phyloP scores from a whole-genome alignment of 805 yeast genomes.

The Saccharomyces paradoxus region DNA sequence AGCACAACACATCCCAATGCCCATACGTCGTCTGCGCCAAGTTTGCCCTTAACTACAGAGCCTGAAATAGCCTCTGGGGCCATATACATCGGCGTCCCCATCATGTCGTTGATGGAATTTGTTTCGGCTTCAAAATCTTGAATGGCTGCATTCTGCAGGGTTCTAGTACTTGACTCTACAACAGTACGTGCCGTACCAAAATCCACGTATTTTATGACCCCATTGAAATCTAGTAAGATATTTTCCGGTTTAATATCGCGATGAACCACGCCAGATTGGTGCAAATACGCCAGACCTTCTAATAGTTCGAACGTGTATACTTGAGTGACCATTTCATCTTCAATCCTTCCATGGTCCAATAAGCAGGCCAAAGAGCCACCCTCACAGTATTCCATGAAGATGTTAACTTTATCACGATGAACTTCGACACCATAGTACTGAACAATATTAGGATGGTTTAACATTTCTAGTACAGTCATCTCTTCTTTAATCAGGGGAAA shows the following conservation, averaged over 20 bases:
- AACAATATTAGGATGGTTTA: conserved; percentile 92
- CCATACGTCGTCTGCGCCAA: conserved; percentile 72
- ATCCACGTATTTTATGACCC: conserved; percentile 91
- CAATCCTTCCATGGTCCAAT: conserved; percentile 86
- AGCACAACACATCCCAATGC: conserved; percentile 91
- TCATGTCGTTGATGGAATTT: conserved; percentile 26
- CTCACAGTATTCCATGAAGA: conserved; percentile 96
- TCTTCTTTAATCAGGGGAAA: conserved; percentile 90
- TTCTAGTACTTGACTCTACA: conserved; percentile 47
- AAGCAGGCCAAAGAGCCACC: conserved; percentile 86
- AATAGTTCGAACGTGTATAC: conserved; percentile 85
- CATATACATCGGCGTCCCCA: conserved; percentile 99
- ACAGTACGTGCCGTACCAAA: conserved; percentile 95
- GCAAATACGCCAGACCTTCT: conserved; percentile 91
- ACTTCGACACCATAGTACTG: conserved; percentile 97
- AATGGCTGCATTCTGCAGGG: background rate
- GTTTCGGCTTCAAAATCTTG: background rate
- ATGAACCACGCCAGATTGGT: conserved; percentile 92
- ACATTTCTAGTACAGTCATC: conserved; percentile 91
- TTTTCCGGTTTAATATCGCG: conserved; percentile 96
- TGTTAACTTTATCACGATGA: conserved; percentile 87
- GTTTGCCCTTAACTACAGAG: conserved; percentile 34
- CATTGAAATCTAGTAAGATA: conserved; percentile 79
- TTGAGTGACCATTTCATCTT: conserved; percentile 87
- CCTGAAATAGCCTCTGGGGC: conserved; percentile 95